Evolutionary conservation across 2,329 filamentous ascomycete genomes (phyloP), one percentile per base, ranked within the genome.

Genomic region (Trichoderma endophyticum): DNA sequence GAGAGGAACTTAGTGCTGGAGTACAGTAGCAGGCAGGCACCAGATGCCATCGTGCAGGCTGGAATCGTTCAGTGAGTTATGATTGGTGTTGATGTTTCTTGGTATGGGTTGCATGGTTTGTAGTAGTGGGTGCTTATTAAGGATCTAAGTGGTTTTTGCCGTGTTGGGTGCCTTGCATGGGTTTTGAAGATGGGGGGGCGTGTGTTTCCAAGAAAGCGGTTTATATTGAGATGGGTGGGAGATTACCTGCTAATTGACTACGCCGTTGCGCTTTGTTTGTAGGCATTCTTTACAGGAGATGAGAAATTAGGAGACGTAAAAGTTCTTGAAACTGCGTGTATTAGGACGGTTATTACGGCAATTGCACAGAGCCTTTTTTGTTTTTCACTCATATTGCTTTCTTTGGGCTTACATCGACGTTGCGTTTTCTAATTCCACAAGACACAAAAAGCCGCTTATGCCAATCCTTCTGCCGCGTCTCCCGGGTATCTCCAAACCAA

Each of bases 81-180:
- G 51, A 57, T 57, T 28, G 21, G 54, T 28, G 26, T 28, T 18
- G n/a, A 21, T 43, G 14, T 28, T 43, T 30, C 4, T 9, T 34
- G n/a, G 51, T 30, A 59, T 67, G 51, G 57, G 54, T 60, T 60
- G 56, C 54, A 60, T 43, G 24, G 26, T 36, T 36, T 32, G 6
- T 14, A n/a, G 21, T 34, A 15, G 26, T 48, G 66, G 66, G 18
- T 60, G 56, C 26, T 60, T 69, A 60, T 26, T 34, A 39, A 30
- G 26, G 63, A 54, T 39, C n/a, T 69, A 5, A 26, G 57, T 34
- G 56, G 5, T 48, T 51, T 34, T 60, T 51, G 36, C 56, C 66
- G 36, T n/a, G 57, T 69, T 69, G 66, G 66, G 36, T 69, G 66
- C 56, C 66, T 69, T 69, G 66, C 56, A 61, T 60, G 66, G 57